Evolutionary conservation across 495 filamentous ascomycete genomes (phyloP).

Genomic region (Tuber microsphaerosporum): DNA sequence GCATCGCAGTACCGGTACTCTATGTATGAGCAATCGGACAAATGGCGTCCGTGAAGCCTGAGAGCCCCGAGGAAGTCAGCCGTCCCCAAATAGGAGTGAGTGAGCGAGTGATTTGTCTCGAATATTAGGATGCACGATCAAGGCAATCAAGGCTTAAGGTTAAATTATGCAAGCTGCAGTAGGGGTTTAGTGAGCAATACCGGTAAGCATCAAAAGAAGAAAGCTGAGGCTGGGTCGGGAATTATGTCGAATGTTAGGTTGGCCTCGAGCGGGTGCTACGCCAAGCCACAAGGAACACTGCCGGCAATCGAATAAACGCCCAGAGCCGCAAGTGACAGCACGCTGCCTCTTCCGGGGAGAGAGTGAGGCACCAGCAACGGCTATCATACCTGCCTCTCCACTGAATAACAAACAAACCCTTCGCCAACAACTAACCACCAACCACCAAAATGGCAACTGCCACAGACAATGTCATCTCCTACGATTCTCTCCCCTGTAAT

Average conservation of each 20-base stretch:
- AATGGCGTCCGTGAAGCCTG: neutral
- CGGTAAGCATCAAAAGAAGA: neutral
- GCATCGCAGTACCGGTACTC: neutral
- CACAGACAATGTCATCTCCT: conserved; percentile 48
- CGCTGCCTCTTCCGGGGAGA: neutral
- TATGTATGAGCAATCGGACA: neutral
- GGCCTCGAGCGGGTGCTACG: neutral
- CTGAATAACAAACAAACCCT: neutral
- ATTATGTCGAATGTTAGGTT: neutral
- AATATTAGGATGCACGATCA: neutral
- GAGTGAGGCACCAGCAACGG: neutral
- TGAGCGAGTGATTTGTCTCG: neutral
- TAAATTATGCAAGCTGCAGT: neutral
- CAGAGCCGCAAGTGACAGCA: neutral
- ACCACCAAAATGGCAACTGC: conserved; percentile 57
- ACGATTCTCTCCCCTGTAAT: conserved; percentile 81
- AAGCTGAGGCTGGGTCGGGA: conserved; percentile 9
- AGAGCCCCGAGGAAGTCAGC: neutral
- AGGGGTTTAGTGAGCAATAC: conserved; percentile 7
- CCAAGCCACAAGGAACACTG: neutral
- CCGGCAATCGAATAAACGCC: too few species aligned
- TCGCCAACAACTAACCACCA: neutral
- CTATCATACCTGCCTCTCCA: neutral
- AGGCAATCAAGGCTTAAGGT: neutral
- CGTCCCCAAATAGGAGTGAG: neutral